Conservation (phyloP, 805 yeast genomes). For the Hanseniaspora lachancei region DNA sequence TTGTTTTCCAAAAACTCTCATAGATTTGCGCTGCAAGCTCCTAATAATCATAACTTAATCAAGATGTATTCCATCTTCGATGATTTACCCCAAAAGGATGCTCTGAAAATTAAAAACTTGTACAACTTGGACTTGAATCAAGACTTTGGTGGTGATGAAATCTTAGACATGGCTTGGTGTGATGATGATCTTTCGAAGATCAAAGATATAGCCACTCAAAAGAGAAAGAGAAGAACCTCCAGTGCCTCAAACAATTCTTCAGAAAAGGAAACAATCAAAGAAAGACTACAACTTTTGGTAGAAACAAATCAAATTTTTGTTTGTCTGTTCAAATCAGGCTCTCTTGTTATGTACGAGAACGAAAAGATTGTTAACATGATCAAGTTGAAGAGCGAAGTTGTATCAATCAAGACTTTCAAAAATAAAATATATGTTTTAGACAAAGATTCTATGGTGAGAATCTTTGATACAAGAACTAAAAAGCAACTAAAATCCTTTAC, state of each 20-base stretch:
- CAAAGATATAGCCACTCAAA: conserved; percentile 8
- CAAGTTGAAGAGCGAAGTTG: conserved; percentile 26
- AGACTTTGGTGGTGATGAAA: conserved; percentile 10
- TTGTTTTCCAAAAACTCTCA: conserved; percentile 10
- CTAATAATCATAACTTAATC: conserved; percentile 7
- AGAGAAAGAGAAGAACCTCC: conserved; percentile 5
- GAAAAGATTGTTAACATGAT: conserved; percentile 28
- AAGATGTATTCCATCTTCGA: conserved; percentile 9
- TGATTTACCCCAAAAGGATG: conserved; percentile 5
- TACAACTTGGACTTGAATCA: conserved; percentile 6
- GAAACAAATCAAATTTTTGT: conserved; percentile 20
- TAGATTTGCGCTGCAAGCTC: conserved; percentile 12
- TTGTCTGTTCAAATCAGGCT: conserved; percentile 23
- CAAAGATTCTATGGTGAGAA: conserved; percentile 26
- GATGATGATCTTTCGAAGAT: conserved; percentile 5
- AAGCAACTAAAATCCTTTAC: conserved; percentile 29
- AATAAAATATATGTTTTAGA: conserved; percentile 27
- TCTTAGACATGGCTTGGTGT: conserved; percentile 11
- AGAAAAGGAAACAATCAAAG: conserved; percentile 15
- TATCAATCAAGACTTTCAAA: conserved; percentile 28
- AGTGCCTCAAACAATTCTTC: background rate
- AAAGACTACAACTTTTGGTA: conserved; percentile 10
- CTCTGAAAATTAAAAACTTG: background rate
- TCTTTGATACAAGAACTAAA: conserved; percentile 21
- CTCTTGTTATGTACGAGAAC: conserved; percentile 26